Evolutionary conservation across 345 rosid genomes (phyloP), one percentile per base, ranked within the genome.

Genomic region (Nasturtium officinale): DNA sequence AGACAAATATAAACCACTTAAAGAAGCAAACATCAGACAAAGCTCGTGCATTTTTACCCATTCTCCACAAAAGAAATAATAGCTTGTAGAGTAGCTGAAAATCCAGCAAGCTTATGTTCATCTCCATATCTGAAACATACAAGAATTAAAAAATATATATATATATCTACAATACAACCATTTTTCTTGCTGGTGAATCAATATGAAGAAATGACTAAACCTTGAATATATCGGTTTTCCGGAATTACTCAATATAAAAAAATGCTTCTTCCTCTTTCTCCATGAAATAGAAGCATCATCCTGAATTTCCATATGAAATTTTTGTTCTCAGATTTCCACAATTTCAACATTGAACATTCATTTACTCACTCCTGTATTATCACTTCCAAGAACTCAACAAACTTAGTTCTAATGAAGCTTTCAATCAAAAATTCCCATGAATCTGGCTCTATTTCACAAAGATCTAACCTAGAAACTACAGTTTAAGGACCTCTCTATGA

Each of bases 181-280:
- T 32, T 61, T 30, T 30, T 42, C n/a, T 29, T 43, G 33, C 61
- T 60, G 38, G 12, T 30, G 33, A 71, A 30, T 53, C 11, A 15
- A 35, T 54, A 70, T 29, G 55, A 45, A 54, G 10, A 69, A 76
- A 70, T 46, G 11, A 10, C 25, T 20, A 56, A 67, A 90, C 99
- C 99, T 92, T 79, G 98, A 92, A 88, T 90, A 96, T 81, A 96
- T 92, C 8, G 99, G 99, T 80, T 96, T 96, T 43, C 99, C 99
- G 15, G 99, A 96, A 79, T 96, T 79, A 82, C 99, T 96, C 84
- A 96, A 80, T 56, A 96, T 83, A 74, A 96, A 96, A 71, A 96
- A 96, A 78, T 96, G 99, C 78, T 96, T 96, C 86, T 92, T 96
- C 84, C 98, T 87, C 85, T 96, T 96, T 72, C 98, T 92, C 99